Percentiles rank a stretch among this genome's conserved stretches.
phyloP scores from a whole-genome alignment of 75 land plant genomes.

The Pinus tabuliformis region DNA sequence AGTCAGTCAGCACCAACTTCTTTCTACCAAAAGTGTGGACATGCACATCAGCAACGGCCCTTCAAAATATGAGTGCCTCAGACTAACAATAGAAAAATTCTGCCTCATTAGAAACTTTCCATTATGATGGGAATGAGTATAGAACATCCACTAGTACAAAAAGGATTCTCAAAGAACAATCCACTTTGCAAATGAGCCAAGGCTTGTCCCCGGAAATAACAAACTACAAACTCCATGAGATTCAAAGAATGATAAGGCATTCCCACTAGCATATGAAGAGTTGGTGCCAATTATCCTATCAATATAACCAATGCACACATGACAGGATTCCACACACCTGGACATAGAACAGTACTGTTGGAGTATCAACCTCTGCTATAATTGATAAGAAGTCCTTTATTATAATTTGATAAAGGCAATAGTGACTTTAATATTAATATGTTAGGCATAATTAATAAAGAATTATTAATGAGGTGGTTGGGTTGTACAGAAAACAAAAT shows the following conservation, averaged over 20 bases:
- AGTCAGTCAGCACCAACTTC: not conserved
- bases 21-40: not conserved
- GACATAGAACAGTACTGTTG: not conserved
- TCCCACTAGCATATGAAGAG: not conserved
- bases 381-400: no score
- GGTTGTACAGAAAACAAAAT: no score
- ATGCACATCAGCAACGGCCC: conserved; percentile 1
- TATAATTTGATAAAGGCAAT: no score
- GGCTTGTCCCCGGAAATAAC: not conserved
- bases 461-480: no score
- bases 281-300: not conserved
- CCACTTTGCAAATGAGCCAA: not conserved
- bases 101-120: not conserved
- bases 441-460: no score
- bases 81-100: not conserved
- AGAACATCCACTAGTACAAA: not conserved
- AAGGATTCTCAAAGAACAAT: not conserved
- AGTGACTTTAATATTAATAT: no score
- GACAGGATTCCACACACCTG: not conserved
- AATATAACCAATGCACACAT: not conserved
- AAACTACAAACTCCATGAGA: not conserved
- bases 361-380: no score
- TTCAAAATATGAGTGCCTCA: not conserved
- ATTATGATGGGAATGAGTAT: not conserved
- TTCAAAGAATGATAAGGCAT: not conserved